Percentiles rank a stretch among this genome's conserved stretches.
phyloP scores from a whole-genome alignment of 2,329 filamentous ascomycete species.

The Talaromyces rugulosus region DNA sequence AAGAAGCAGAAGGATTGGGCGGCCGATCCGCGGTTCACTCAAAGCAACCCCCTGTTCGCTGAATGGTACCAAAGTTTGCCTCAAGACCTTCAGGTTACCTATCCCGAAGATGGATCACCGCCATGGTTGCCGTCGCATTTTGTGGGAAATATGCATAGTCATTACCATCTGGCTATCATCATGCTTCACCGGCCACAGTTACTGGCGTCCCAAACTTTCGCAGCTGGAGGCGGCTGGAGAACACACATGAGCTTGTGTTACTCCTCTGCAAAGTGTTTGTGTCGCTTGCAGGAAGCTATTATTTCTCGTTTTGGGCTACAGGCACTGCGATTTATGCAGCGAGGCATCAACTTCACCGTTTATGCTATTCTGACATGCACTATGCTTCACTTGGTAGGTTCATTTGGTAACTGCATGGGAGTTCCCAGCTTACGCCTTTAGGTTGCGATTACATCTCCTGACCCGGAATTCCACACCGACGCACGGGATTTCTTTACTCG shows the following conservation, averaged over 20 bases:
- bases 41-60: slow-evolving; percentile 71
- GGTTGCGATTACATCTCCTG: slow-evolving; percentile 90
- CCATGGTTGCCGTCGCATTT: slow-evolving; percentile 86
- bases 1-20: slow-evolving; percentile 81
- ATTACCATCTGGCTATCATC: slow-evolving; percentile 80
- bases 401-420: neutral
- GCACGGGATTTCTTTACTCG: slow-evolving; percentile 85
- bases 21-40: slow-evolving; percentile 75
- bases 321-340: slow-evolving; percentile 84
- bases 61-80: slow-evolving; percentile 75
- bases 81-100: slow-evolving; percentile 70
- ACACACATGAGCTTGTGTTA: slow-evolving; percentile 84
- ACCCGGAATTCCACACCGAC: slow-evolving; percentile 79
- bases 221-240: slow-evolving; percentile 73
- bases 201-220: slow-evolving; percentile 68
- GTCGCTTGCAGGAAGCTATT: slow-evolving; percentile 80
- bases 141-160: slow-evolving; percentile 81
- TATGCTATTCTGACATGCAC: slow-evolving; percentile 88
- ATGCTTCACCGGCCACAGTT: slow-evolving; percentile 85
- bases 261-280: slow-evolving; percentile 76
- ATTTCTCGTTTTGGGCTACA: slow-evolving; percentile 70
- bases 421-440: slow-evolving; percentile 29
- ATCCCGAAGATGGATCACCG: slow-evolving; percentile 71
- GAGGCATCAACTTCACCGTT: slow-evolving; percentile 93
- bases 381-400: slow-evolving; percentile 82